Conservation (phyloP, 495 filamentous ascomycete species). For the Glonium stellatum region DNA sequence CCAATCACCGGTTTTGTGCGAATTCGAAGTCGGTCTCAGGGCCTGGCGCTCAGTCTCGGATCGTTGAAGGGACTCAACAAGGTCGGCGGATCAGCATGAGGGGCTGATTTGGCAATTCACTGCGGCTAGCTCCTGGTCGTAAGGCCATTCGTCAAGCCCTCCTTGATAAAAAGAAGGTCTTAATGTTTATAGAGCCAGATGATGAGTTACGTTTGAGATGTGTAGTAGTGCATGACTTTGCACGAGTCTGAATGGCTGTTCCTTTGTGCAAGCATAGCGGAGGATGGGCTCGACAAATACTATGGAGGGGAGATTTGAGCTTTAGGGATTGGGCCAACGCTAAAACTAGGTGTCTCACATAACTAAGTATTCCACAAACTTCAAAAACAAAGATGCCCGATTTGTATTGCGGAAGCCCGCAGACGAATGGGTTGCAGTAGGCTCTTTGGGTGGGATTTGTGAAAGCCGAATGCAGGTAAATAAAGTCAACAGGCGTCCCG, state of each 20-base stretch:
- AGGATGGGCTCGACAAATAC: background rate
- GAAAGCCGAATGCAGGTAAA: background rate
- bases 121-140: background rate
- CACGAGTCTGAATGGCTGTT: background rate
- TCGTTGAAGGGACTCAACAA: constrained; percentile 93
- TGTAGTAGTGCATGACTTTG: background rate
- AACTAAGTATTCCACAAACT: too few species aligned
- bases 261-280: constrained; percentile 1
- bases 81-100: constrained; percentile 43
- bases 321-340: background rate
- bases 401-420: too few species aligned
- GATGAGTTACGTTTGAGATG: background rate
- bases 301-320: background rate
- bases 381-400: too few species aligned
- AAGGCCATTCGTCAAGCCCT: background rate
- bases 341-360: background rate
- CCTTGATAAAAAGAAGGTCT: background rate
- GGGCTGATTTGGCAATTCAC: background rate
- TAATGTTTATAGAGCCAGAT: background rate
- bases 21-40: constrained; percentile 96
- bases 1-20: constrained; percentile 98
- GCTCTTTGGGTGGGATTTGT: background rate
- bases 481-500: too few species aligned
- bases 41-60: constrained; percentile 86
- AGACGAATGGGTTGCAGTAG: background rate